Conservation (phyloP, 768 basidiomycete genomes). For the Mycena venus region DNA sequence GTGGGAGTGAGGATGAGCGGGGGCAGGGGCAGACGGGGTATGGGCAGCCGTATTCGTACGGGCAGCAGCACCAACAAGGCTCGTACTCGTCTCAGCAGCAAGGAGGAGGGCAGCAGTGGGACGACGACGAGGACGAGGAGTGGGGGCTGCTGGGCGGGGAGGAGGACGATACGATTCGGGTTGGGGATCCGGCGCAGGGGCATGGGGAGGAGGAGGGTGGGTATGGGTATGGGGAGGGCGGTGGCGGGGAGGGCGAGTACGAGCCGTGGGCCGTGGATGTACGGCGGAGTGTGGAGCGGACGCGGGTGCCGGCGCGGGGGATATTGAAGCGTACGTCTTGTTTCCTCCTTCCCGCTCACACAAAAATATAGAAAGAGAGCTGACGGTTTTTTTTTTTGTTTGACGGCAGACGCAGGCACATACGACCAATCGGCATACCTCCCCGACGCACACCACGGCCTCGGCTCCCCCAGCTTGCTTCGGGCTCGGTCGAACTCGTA, state of each 20-base stretch:
- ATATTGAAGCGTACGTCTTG: constrained; percentile 79
- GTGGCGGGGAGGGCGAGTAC: constrained; percentile 66
- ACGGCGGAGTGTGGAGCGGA: constrained; percentile 79
- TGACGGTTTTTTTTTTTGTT: not conserved
- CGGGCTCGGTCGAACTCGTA: constrained; percentile 90
- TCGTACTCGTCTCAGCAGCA: not conserved
- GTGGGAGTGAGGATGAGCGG: constrained; percentile 64
- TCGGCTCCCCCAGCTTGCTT: not conserved
- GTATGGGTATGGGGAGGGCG: no score
- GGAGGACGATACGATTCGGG: constrained; percentile 80
- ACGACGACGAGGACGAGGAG: constrained; percentile 78
- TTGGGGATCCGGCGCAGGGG: constrained; percentile 61
- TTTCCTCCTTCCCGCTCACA: not conserved
- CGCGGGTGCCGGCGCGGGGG: constrained; percentile 77
- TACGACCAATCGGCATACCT: constrained; percentile 77
- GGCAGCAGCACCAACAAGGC: constrained; percentile 21
- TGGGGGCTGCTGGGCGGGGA: constrained; percentile 74
- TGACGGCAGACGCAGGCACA: constrained; percentile 75
- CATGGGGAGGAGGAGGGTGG: constrained; percentile 65
- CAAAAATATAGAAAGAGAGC: no score
- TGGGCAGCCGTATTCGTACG: constrained; percentile 52
- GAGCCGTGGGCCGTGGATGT: constrained; percentile 86
- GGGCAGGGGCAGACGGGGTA: constrained; percentile 57
- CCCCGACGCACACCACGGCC: constrained; percentile 50
- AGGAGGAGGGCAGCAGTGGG: constrained; percentile 47